Evolutionary conservation across 1,139 yeast species (phyloP), one percentile per base, ranked within the genome.

Genomic region (Candida tunisiensis): DNA sequence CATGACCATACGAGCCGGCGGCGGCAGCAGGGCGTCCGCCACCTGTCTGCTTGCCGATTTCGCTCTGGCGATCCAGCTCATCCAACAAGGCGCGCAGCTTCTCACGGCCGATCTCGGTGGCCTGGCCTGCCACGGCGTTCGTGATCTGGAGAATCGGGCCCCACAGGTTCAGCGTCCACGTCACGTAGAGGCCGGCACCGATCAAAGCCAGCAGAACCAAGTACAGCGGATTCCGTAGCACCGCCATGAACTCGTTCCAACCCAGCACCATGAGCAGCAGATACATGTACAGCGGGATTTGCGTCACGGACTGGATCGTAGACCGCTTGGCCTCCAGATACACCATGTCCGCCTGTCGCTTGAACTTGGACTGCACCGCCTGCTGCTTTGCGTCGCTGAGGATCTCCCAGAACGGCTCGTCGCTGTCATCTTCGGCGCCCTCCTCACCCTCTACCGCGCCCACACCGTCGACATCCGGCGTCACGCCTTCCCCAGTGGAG

Each of bases 161-260:
- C 55, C 85, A 65, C 49, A 85, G 55, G 39, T 75, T 75, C 49
- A 75, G 60, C 28, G 65, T 64, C 46, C 79, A 77, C 37, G 83
- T 64, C 28, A 75, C 63, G 45, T 75, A 82, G 2, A 65, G 49
- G 2, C 69, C 75, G 1, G 77, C 82, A 1, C 66, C 68, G 2
- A 78, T 38, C 27, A 83, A 44, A 8, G 68, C 36, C 6, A 69
- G 42, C 29, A 72, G 50, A 8, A 82, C 57, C 42, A 83, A 73
- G 40, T 75, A 28, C 19, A 42, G 32, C 24, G 98, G 98, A 48
- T 80, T 85, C 36, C 92, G 65, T 27, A 88, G 45, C 14, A 88
- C 69, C 6, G 92, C 77, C 77, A 83, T 68, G 41, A 88, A 77
- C 58, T 91, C 96, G 51, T 85, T 85, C 95, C 95, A 88, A 9